A percentile compares a stretch with the other conserved stretches of the same genome.
Conservation (phyloP, 2,329 filamentous ascomycete species). For the Exophiala sideris region DNA sequence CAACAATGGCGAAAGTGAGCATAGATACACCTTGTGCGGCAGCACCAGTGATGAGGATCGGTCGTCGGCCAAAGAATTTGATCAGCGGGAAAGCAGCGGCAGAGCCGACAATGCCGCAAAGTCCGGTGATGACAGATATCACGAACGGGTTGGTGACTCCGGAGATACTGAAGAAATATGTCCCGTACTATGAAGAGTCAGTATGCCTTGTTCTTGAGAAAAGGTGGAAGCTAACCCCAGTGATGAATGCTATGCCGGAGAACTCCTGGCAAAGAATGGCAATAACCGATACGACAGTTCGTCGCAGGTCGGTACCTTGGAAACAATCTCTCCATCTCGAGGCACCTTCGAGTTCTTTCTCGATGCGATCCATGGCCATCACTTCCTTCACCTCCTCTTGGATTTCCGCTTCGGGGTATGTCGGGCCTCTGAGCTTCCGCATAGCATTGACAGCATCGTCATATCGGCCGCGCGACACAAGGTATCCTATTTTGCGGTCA, state of each 20-base stretch:
- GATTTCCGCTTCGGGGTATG: slow-evolving; percentile 4
- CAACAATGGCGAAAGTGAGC: slow-evolving; percentile 70
- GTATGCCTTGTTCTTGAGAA: neutral
- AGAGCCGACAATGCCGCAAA: slow-evolving; percentile 81
- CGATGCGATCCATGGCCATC: slow-evolving; percentile 4
- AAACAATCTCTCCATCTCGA: slow-evolving; percentile 5
- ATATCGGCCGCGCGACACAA: slow-evolving; percentile 38
- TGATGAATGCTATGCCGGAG: slow-evolving; percentile 59
- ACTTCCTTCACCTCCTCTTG: slow-evolving; percentile 9
- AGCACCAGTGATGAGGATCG: slow-evolving; percentile 73
- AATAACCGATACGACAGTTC: slow-evolving; percentile 4
- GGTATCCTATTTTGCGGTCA: slow-evolving; percentile 75
- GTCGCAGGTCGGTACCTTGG: slow-evolving; percentile 7
- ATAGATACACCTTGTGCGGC: slow-evolving; percentile 79
- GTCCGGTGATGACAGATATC: slow-evolving; percentile 76
- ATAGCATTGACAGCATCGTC: slow-evolving; percentile 4
- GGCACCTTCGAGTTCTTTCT: slow-evolving; percentile 8
- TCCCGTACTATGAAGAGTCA: slow-evolving; percentile 76
- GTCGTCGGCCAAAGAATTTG: slow-evolving; percentile 74
- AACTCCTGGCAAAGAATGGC: slow-evolving; percentile 6
- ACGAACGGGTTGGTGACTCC: slow-evolving; percentile 74
- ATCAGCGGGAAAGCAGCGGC: slow-evolving; percentile 82
- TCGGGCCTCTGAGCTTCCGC: slow-evolving; percentile 1
- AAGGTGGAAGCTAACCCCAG: neutral
- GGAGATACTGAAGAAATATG: slow-evolving; percentile 72